phyloP scores from a whole-genome alignment of 768 basidiomycete species.

The Amanita pallidorosea region DNA sequence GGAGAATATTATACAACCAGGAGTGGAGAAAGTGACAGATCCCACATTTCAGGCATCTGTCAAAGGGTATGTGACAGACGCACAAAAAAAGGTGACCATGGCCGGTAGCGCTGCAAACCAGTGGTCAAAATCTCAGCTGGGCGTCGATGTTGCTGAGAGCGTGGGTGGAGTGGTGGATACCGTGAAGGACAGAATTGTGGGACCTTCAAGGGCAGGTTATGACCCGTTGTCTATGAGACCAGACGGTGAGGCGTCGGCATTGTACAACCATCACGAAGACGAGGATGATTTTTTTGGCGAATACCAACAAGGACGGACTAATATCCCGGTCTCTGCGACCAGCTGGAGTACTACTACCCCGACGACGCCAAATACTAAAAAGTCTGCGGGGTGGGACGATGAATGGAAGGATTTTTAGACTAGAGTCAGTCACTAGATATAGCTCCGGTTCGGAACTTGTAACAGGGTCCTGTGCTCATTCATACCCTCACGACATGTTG shows the following conservation, averaged over 20 bases:
- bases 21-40: constrained; percentile 71
- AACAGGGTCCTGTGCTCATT: constrained; percentile 1
- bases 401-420: constrained; percentile 76
- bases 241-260: constrained; percentile 45
- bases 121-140: constrained; percentile 68
- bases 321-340: constrained; percentile 4
- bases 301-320: constrained; percentile 19
- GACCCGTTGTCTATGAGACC: constrained; percentile 33
- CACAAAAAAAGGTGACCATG: constrained; percentile 49
- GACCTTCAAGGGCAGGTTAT: constrained; percentile 44
- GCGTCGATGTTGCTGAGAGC: constrained; percentile 77
- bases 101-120: constrained; percentile 61
- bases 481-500: not conserved
- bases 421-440: not conserved
- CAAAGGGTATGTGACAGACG: constrained; percentile 60
- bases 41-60: constrained; percentile 71
- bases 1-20: constrained; percentile 87
- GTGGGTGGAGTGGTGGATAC: constrained; percentile 60
- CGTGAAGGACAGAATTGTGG: constrained; percentile 48
- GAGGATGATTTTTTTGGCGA: constrained; percentile 58
- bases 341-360: constrained; percentile 4
- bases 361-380: constrained; percentile 22
- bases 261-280: constrained; percentile 52
- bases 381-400: constrained; percentile 59
- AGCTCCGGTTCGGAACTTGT: constrained; percentile 15